Conservation (phyloP, 2,329 filamentous ascomycete genomes). For the Phialemoniopsis sp. region DNA sequence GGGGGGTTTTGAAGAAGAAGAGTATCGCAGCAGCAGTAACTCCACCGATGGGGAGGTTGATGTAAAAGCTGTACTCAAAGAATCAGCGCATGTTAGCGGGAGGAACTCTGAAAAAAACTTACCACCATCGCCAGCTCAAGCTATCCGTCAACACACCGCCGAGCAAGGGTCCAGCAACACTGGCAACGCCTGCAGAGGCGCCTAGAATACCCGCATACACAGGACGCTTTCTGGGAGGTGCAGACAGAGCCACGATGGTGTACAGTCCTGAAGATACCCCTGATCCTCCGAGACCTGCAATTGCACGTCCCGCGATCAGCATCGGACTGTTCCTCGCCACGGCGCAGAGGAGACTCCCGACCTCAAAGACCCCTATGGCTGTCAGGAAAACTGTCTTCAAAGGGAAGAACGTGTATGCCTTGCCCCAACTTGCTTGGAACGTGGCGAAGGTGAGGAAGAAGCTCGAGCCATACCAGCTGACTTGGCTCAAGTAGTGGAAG, state of each 20-base stretch:
- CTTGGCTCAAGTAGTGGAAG: conserved; percentile 5
- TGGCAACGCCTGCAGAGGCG: conserved; percentile 9
- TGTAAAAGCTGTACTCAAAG: no score
- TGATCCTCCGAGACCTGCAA: conserved; percentile 56
- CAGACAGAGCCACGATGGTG: conserved; percentile 31
- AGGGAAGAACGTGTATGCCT: no score
- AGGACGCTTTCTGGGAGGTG: conserved; percentile 12
- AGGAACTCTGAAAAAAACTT: no score
- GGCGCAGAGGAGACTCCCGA: conserved; percentile 50
- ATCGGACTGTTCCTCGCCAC: conserved; percentile 43
- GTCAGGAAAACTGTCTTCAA: conserved; percentile 49
- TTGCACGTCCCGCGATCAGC: conserved; percentile 49
- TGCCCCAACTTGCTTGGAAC: no score
- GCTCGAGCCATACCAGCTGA: no score
- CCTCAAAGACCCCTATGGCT: conserved; percentile 48
- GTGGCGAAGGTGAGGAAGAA: no score
- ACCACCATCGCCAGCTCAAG: conserved; percentile 21
- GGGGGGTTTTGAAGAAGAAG: conserved; percentile 29
- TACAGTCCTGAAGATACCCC: conserved; percentile 32
- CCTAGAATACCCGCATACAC: conserved; percentile 11
- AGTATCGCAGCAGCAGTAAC: conserved; percentile 15
- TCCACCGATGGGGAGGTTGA: conserved; percentile 24
- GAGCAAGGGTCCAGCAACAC: conserved; percentile 17
- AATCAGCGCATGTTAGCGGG: no score
- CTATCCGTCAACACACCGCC: conserved; percentile 19